Conservation (phyloP, 2,329 filamentous ascomycete genomes). For the Amylocarpus encephaloides region DNA sequence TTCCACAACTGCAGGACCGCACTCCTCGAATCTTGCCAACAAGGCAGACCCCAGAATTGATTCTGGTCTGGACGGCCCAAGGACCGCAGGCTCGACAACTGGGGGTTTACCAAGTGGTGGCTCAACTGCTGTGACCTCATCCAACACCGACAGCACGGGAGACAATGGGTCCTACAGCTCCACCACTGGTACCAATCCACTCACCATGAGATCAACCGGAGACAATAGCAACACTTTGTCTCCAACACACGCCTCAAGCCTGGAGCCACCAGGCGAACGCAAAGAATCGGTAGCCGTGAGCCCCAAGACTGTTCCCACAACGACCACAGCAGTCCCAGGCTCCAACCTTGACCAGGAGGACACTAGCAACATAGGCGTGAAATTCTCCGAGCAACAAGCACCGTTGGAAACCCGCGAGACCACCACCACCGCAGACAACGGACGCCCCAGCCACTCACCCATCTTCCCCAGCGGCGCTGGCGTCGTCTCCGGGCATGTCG, state of each 20-base stretch:
- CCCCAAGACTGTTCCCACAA: background rate
- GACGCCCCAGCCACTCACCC: too few relatives aligned
- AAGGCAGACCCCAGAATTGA: conserved; percentile 46
- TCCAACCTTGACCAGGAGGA: background rate
- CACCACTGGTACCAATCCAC: background rate
- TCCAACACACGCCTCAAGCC: background rate
- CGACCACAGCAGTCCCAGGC: background rate
- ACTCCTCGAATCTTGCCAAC: conserved; percentile 35
- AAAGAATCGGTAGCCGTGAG: background rate
- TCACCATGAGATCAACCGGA: background rate
- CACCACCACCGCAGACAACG: too few relatives aligned
- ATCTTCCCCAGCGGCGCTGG: too few relatives aligned
- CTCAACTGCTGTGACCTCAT: too few relatives aligned
- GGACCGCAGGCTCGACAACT: background rate
- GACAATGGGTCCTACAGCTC: background rate
- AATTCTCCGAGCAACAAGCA: too few relatives aligned
- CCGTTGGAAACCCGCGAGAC: too few relatives aligned
- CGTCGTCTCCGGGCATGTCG: too few relatives aligned
- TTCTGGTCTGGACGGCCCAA: conserved; percentile 39
- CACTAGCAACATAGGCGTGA: background rate
- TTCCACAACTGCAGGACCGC: conserved; percentile 33
- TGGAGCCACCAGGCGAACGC: background rate
- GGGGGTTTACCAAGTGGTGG: too few relatives aligned
- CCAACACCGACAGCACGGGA: background rate
- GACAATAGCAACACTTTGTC: background rate